Percentiles rank a stretch among this genome's conserved stretches.
Conservation (phyloP, 2,329 filamentous ascomycete species). For the Rhytidhysteron rufulum region DNA sequence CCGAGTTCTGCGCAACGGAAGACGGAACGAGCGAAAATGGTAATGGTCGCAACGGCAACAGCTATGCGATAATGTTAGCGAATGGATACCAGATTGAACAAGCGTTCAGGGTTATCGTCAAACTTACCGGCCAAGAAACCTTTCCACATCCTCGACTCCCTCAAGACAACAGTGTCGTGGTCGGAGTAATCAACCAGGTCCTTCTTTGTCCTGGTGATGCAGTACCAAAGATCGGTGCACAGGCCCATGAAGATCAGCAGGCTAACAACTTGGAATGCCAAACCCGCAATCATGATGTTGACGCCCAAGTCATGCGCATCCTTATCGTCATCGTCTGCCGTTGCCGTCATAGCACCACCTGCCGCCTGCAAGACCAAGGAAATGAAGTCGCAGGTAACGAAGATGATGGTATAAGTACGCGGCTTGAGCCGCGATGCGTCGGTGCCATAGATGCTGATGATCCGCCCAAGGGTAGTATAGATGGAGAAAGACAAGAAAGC, state of each 20-base stretch:
- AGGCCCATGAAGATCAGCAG: slow-evolving; percentile 41
- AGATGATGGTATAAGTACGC: slow-evolving; percentile 50
- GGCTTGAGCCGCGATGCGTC: slow-evolving; percentile 9
- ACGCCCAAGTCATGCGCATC: slow-evolving; percentile 41
- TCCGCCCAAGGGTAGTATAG: slow-evolving; percentile 51
- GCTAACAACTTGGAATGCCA: slow-evolving; percentile 50
- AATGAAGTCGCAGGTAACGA: slow-evolving; percentile 52
- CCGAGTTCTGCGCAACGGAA: slow-evolving; percentile 42
- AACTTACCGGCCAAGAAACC: slow-evolving; percentile 1
- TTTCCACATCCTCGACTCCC: not conserved
- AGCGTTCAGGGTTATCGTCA: too few relatives aligned
- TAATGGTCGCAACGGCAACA: slow-evolving; percentile 32
- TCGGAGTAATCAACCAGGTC: not conserved
- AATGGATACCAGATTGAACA: too few relatives aligned
- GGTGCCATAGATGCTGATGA: slow-evolving; percentile 48
- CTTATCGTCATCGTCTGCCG: slow-evolving; percentile 31
- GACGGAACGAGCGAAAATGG: slow-evolving; percentile 40
- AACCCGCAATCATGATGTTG: slow-evolving; percentile 51
- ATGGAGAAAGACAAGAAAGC: slow-evolving; percentile 50
- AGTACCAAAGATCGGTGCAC: slow-evolving; percentile 22
- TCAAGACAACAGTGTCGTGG: not conserved
- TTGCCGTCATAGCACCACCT: slow-evolving; percentile 52
- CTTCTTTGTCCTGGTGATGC: not conserved
- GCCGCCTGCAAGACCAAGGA: slow-evolving; percentile 53
- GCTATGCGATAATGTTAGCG: slow-evolving; percentile 2